These are phyloP conservation scores for Plectranthus barbatus DNA, from an alignment of 257 asterid genomes.

Conservation along the genomic window DNA sequence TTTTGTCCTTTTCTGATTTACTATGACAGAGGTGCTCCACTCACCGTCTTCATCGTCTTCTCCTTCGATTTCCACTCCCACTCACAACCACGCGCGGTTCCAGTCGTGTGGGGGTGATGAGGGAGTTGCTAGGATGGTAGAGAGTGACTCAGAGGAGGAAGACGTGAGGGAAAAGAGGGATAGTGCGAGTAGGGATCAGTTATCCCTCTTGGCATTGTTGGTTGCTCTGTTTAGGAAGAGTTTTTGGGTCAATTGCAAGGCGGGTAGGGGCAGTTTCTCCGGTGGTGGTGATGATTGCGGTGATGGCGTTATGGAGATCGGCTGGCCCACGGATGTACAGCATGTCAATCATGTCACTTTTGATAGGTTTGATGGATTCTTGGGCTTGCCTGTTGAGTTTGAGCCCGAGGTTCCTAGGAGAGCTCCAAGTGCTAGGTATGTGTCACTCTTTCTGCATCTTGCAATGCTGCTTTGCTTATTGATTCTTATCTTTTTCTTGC, in stretches of 20 bases:
- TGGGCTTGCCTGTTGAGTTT: slow-evolving; percentile 93
- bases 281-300: no score
- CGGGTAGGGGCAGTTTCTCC: slow-evolving; percentile 31
- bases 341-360: slow-evolving; percentile 87
- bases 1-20: slow-evolving; percentile 9
- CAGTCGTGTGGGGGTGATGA: slow-evolving; percentile 25
- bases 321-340: slow-evolving; percentile 87
- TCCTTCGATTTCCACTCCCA: slow-evolving; percentile 58
- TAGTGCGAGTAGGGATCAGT: slow-evolving; percentile 47
- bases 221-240: slow-evolving; percentile 70
- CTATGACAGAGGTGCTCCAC: slow-evolving; percentile 88
- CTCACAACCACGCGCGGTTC: slow-evolving; percentile 44
- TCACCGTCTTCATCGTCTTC: slow-evolving; percentile 68
- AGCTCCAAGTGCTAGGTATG: slow-evolving; percentile 88
- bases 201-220: slow-evolving; percentile 67
- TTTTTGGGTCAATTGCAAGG: slow-evolving; percentile 61
- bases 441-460: not conserved
- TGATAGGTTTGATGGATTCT: slow-evolving; percentile 86
- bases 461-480: not conserved
- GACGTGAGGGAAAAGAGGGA: slow-evolving; percentile 38
- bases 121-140: slow-evolving; percentile 16
- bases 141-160: slow-evolving; percentile 26
- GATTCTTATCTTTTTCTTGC: not conserved
- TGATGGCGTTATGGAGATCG: slow-evolving; percentile 57
- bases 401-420: slow-evolving; percentile 83